Percentiles rank a stretch among this genome's conserved stretches.
phyloP scores from a whole-genome alignment of 192 early-diverging fungal species.

The Coemansia sp. region DNA sequence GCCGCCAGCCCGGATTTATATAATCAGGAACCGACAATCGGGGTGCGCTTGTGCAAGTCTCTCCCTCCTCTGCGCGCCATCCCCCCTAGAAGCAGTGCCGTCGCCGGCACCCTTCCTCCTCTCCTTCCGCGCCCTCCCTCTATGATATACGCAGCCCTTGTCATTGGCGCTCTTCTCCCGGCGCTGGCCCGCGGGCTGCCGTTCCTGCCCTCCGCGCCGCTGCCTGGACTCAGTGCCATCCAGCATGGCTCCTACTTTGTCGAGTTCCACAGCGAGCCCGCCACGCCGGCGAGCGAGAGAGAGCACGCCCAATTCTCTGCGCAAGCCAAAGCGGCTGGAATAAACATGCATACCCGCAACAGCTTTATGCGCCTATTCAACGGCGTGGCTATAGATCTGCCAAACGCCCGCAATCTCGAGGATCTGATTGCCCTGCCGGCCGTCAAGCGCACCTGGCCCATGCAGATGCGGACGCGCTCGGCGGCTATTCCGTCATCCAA shows the following conservation, averaged over 20 bases:
- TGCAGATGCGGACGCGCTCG: conserved; percentile 38
- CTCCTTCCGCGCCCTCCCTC: no score
- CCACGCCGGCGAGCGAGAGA: conserved; percentile 15
- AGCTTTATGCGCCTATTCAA: conserved; percentile 45
- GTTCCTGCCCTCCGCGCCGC: not conserved
- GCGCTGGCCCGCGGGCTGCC: conserved; percentile 14
- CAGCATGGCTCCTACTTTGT: conserved; percentile 37
- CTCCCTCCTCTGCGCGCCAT: no score
- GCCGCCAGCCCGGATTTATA: no score
- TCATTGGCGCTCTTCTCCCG: conserved; percentile 1
- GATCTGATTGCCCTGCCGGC: conserved; percentile 19
- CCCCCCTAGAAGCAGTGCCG: no score
- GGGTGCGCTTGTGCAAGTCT: no score
- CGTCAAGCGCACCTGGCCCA: conserved; percentile 44
- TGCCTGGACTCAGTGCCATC: conserved; percentile 6
- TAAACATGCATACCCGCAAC: conserved; percentile 24
- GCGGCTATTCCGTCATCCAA: conserved; percentile 35
- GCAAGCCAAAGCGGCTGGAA: conserved; percentile 15
- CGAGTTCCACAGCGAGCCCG: conserved; percentile 42
- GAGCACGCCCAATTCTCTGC: conserved; percentile 26
- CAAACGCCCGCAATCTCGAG: conserved; percentile 23
- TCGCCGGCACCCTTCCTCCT: not conserved
- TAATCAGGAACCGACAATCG: no score
- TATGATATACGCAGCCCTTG: conserved; percentile 3
- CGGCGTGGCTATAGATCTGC: conserved; percentile 41